phyloP scores from a whole-genome alignment of 2,329 filamentous ascomycete species.

The Aaosphaeria pasadenensis region DNA sequence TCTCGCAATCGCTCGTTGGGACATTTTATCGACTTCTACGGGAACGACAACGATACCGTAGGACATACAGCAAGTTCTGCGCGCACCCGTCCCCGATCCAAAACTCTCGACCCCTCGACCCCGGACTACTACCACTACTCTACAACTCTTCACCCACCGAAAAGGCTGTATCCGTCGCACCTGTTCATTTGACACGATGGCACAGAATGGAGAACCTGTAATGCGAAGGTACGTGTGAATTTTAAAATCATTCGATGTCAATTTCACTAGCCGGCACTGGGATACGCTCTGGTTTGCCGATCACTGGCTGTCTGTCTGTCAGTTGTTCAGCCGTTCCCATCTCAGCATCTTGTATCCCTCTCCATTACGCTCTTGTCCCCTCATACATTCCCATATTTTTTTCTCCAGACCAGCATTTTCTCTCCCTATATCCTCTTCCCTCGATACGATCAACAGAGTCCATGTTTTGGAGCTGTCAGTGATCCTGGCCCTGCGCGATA shows the following conservation, averaged over 20 bases:
- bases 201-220: conserved; percentile 50
- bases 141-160: too few species aligned
- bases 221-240: conserved; percentile 62
- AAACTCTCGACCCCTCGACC: too few species aligned
- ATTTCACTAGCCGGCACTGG: not conserved
- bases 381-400: too few species aligned
- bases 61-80: too few species aligned
- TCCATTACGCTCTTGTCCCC: not conserved
- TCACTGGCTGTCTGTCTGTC: not conserved
- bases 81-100: too few species aligned
- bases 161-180: not conserved
- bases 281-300: not conserved
- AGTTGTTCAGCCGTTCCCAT: not conserved
- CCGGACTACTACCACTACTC: too few species aligned
- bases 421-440: too few species aligned
- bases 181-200: conserved; percentile 22
- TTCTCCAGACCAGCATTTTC: too few species aligned
- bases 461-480: conserved; percentile 20
- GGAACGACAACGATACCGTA: too few species aligned
- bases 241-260: conserved; percentile 8
- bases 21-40: not conserved
- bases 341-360: not conserved
- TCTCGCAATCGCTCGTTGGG: not conserved
- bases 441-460: conserved; percentile 11
- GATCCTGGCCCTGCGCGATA: conserved; percentile 30